These are phyloP conservation scores for Suhomyces terraborum DNA, from an alignment of 1,139 yeast species.

Conservation along the genomic window DNA sequence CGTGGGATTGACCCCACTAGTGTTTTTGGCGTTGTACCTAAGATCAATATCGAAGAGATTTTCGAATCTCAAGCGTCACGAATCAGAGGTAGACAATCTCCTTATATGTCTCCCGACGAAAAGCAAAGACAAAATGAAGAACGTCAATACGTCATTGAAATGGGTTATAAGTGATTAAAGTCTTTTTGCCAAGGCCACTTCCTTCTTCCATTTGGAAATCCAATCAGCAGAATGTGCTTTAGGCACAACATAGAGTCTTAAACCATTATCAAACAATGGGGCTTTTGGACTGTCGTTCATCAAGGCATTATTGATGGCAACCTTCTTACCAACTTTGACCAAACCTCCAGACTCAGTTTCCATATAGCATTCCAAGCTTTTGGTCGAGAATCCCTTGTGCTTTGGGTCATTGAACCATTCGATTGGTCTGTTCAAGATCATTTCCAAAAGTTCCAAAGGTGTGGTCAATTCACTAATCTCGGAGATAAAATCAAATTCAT, in stretches of 20 bases:
- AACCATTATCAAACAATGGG: slow-evolving; percentile 76
- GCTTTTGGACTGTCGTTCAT: slow-evolving; percentile 63
- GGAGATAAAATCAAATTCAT: slow-evolving; percentile 81
- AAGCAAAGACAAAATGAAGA: slow-evolving; percentile 43
- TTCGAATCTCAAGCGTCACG: slow-evolving; percentile 54
- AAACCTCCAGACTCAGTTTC: slow-evolving; percentile 85
- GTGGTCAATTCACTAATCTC: slow-evolving; percentile 72
- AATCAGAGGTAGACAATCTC: slow-evolving; percentile 60
- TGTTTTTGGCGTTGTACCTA: slow-evolving; percentile 78
- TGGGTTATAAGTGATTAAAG: slow-evolving; percentile 47
- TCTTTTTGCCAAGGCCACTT: slow-evolving; percentile 58
- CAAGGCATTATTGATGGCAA: slow-evolving; percentile 63
- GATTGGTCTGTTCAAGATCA: slow-evolving; percentile 63
- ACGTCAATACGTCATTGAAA: slow-evolving; percentile 49
- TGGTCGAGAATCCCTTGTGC: slow-evolving; percentile 59
- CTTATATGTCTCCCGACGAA: slow-evolving; percentile 35
- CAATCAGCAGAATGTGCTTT: slow-evolving; percentile 64
- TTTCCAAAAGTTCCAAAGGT: slow-evolving; percentile 56
- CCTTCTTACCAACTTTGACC: slow-evolving; percentile 80
- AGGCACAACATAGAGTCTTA: slow-evolving; percentile 80
- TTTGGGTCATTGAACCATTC: slow-evolving; percentile 71
- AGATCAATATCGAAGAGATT: slow-evolving; percentile 67
- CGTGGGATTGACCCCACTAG: slow-evolving; percentile 65
- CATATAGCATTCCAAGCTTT: slow-evolving; percentile 70
- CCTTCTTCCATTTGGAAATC: slow-evolving; percentile 69